These are phyloP conservation scores for Bolboschoenoplectus hybrid DNA, from an alignment of 202 grass and related monocot genomes.

Conservation along the genomic window DNA sequence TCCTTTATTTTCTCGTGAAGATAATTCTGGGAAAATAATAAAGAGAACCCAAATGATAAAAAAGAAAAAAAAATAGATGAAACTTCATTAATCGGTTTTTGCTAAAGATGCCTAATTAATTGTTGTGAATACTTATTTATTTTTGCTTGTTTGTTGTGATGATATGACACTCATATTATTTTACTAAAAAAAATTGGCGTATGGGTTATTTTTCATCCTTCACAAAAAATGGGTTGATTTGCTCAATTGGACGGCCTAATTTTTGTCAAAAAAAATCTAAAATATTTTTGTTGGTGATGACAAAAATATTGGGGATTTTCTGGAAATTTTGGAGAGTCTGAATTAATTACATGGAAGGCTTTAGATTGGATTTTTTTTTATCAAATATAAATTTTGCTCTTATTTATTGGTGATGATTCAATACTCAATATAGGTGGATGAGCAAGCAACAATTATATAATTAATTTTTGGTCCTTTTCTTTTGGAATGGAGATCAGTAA, in stretches of 20 bases:
- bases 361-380: not conserved
- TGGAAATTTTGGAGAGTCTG: not conserved
- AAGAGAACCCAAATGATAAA: constrained; percentile 35
- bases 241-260: not conserved
- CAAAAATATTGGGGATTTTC: not conserved
- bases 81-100: not conserved
- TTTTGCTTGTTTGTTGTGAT: not conserved
- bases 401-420: not conserved
- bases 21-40: constrained; percentile 45
- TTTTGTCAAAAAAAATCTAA: not conserved
- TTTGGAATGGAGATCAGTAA: not conserved
- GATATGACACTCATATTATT: not conserved
- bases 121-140: constrained; percentile 18
- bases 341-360: not conserved
- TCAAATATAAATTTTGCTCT: not conserved
- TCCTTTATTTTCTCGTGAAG: constrained; percentile 46
- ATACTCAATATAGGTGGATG: not conserved
- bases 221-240: not conserved
- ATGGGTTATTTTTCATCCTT: not conserved
- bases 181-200: not conserved
- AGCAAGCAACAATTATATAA: not conserved
- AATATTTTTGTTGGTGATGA: not conserved
- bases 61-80: constrained; percentile 33
- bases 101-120: constrained; percentile 3
- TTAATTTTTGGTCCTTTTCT: constrained; percentile 1